Evolutionary conservation across 2,329 filamentous ascomycete genomes (phyloP).

Genomic region (Venturia pyrina): DNA sequence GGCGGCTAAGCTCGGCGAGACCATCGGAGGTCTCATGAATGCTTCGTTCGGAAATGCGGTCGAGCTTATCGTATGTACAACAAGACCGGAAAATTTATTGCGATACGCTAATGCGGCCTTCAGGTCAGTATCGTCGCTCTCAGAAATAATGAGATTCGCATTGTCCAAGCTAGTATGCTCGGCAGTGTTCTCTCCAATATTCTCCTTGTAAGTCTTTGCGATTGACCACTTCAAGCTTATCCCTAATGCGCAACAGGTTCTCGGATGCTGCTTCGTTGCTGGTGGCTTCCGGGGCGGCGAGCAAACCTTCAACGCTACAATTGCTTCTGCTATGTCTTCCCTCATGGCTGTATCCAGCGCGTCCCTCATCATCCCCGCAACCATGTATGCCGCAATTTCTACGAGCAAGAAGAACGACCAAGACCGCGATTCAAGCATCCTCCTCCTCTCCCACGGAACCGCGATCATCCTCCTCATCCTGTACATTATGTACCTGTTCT

Average conservation of each 20-base stretch:
- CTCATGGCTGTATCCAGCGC: constrained; percentile 47
- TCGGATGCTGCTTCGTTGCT: constrained; percentile 44
- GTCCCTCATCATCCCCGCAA: constrained; percentile 44
- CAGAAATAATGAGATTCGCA: constrained; percentile 74
- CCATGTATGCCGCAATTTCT: constrained; percentile 38
- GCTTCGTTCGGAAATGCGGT: constrained; percentile 74
- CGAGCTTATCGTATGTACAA: constrained; percentile 56
- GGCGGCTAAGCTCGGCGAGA: constrained; percentile 60
- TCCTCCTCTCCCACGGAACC: constrained; percentile 43
- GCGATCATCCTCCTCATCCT: constrained; percentile 44
- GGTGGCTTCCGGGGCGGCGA: constrained; percentile 36
- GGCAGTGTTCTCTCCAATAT: constrained; percentile 93
- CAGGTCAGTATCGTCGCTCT: constrained; percentile 90
- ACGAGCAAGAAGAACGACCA: constrained; percentile 20
- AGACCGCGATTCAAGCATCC: constrained; percentile 35
- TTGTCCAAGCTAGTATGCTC: constrained; percentile 97
- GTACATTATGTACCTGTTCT: constrained; percentile 45
- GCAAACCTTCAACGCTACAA: constrained; percentile 57
- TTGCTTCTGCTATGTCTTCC: constrained; percentile 65
- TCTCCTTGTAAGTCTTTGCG: constrained; percentile 53
- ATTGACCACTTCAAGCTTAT: constrained; percentile 64
- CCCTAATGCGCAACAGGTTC: constrained; percentile 38
- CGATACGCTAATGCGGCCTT: constrained; percentile 14
- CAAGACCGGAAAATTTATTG: neutral
- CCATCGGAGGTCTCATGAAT: constrained; percentile 63